These are phyloP conservation scores for Forsythia viridissima DNA, from an alignment of 257 asterid species.

Conservation along the genomic window DNA sequence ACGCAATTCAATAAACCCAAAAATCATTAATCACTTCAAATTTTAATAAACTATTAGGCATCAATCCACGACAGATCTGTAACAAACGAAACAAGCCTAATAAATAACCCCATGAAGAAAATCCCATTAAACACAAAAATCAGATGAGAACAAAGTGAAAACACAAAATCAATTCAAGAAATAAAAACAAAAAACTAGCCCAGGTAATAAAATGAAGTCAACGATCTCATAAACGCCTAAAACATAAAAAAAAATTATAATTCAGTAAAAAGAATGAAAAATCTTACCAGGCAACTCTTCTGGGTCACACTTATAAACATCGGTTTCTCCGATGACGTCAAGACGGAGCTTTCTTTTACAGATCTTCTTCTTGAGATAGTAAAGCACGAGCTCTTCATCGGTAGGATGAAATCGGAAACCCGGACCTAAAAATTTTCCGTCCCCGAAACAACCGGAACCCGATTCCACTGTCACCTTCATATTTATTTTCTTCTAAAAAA, in stretches of 20 bases:
- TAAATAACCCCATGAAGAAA: background rate
- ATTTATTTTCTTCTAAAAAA: background rate
- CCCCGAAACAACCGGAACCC: conserved; percentile 33
- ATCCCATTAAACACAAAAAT: background rate
- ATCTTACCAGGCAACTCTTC: conserved; percentile 80
- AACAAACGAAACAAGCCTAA: conserved; percentile 10
- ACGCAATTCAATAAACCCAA: background rate
- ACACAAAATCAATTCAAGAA: background rate
- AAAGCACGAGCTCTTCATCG: conserved; percentile 81
- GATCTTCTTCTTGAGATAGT: conserved; percentile 76
- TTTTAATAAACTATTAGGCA: background rate
- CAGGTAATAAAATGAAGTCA: background rate
- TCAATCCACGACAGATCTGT: background rate
- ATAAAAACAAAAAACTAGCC: background rate
- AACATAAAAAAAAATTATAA: background rate
- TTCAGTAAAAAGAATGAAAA: background rate
- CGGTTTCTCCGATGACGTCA: conserved; percentile 67
- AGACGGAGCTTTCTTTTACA: conserved; percentile 44
- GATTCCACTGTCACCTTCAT: conserved; percentile 26
- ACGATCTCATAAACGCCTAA: conserved; percentile 1
- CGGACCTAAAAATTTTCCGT: conserved; percentile 57
- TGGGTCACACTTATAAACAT: conserved; percentile 84
- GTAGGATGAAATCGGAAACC: conserved; percentile 95
- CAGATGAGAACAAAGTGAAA: background rate
- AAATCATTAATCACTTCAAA: conserved; percentile 9